phyloP scores from a whole-genome alignment of 2,329 filamentous ascomycete species.

The Diaporthe humulicola region DNA sequence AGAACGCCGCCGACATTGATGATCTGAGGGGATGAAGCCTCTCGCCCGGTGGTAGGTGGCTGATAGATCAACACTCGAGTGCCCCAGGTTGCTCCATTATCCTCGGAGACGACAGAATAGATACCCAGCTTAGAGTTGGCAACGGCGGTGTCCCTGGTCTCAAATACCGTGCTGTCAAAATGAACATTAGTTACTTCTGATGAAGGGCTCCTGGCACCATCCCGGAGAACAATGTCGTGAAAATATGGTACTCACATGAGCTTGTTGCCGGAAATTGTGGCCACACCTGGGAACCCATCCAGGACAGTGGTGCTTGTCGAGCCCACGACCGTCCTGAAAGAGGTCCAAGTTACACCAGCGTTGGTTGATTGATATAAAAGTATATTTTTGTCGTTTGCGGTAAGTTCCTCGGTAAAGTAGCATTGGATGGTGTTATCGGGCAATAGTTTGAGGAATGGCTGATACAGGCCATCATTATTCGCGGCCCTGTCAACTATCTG shows the following conservation, averaged over 20 bases:
- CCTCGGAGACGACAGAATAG: not conserved
- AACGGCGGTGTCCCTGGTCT: not conserved
- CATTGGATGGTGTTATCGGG: not conserved
- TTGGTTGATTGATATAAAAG: not conserved
- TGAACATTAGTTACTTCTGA: not conserved
- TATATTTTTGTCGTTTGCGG: not conserved
- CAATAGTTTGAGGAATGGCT: not conserved
- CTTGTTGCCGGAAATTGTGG: not conserved
- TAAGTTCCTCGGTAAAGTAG: not conserved
- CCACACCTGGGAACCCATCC: not conserved
- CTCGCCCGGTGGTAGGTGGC: not conserved
- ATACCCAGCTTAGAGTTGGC: not conserved
- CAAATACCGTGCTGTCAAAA: not conserved
- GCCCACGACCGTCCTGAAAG: not conserved
- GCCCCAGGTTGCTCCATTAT: not conserved
- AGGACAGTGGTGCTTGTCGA: not conserved
- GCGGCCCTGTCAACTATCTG: not conserved
- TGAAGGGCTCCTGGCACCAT: not conserved
- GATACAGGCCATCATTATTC: not conserved
- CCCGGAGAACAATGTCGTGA: not conserved
- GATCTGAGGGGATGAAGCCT: not conserved
- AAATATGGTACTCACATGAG: not conserved
- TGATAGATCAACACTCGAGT: not conserved
- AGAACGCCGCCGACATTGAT: not conserved
- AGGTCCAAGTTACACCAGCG: not conserved